Base-by-base conservation (phyloP, 2,329 filamentous ascomycete species). In the Chaetomium strumarium region DNA sequence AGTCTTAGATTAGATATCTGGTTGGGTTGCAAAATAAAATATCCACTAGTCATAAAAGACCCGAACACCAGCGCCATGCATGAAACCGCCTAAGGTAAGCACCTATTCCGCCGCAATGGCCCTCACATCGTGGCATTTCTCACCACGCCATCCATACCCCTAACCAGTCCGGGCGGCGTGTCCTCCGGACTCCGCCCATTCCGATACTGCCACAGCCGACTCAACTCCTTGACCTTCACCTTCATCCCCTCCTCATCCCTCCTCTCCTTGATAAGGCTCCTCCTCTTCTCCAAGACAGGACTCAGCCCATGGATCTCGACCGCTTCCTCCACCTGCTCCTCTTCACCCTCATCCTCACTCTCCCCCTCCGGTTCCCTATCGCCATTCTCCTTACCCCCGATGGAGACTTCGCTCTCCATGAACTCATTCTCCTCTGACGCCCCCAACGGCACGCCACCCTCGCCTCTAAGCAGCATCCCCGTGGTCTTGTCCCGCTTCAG, bases 191-290 rank as follows among this genome's bases (percentile, higher is more conserved):
- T 77, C 52, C 64, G 69, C 2, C 82, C 82, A 61, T 85, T 84
- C 46, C 80, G 70, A 62, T 85, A 85, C 56, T 75, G 70, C 81
- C 82, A 84, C 29, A 85, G 64, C 42, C 82, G 73, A 60, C 80
- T 83, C 42, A 85, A 67, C 49, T 85, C 77, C 66, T 77, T 82
- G 6, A 84, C 80, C 62, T 71, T 77, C 39, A 80, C 71, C 30
- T 63, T 67, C 8, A 60, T 53, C 47, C 55, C 53, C 59, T 63
- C 58, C 60, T 61, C 56, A 57, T 60, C 29, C 33, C 53, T 47
- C 40, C 62, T 5, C 36, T 53, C 49, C 24, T 60, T 56, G 24
- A 24, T 4, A 24, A 24, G 4, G 24, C 24, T 24, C 19, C 50
- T 55, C 46, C 57, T 29, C 11, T 10, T 33, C 40, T 47, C 36